Percentiles rank a stretch among this genome's conserved stretches.
phyloP scores from a whole-genome alignment of 192 early-diverging fungal species.

The Coemansia sp. region DNA sequence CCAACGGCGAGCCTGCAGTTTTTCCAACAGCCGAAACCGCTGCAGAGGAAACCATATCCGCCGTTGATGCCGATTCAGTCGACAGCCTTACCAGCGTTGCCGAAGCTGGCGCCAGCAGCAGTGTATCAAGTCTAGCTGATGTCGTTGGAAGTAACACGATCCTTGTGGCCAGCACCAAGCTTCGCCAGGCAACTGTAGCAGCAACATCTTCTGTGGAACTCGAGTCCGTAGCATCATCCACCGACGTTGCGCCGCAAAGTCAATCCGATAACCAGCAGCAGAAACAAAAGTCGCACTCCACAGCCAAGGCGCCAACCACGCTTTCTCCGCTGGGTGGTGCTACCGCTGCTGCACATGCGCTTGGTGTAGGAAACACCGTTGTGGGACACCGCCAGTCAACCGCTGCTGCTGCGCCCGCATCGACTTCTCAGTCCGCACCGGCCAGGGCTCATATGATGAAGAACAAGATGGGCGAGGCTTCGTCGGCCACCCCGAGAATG shows the following conservation, averaged over 20 bases:
- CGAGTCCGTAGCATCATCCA: neutral
- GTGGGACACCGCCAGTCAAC: neutral
- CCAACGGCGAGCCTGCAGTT: conserved; percentile 10
- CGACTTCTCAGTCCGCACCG: neutral
- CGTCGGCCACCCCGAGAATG: conserved; percentile 5
- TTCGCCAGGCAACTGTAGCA: neutral
- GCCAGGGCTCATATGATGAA: conserved; percentile 34
- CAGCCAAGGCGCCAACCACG: conserved; percentile 6
- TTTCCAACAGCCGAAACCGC: neutral
- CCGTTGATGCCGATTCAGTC: neutral
- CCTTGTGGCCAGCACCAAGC: neutral
- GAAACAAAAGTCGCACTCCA: neutral
- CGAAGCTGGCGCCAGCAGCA: neutral
- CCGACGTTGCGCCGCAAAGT: neutral
- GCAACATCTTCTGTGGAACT: neutral
- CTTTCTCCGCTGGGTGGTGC: neutral
- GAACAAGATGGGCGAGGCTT: conserved; percentile 26
- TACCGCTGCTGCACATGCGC: neutral
- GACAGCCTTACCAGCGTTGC: neutral
- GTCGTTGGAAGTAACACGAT: neutral
- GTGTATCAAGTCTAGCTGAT: neutral
- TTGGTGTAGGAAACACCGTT: neutral
- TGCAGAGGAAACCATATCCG: neutral
- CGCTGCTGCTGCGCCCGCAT: neutral
- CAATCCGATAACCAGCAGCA: neutral